Evolutionary conservation across 345 rosid species (phyloP), one percentile per base, ranked within the genome.

Genomic region (Eucalyptus tenuipes): DNA sequence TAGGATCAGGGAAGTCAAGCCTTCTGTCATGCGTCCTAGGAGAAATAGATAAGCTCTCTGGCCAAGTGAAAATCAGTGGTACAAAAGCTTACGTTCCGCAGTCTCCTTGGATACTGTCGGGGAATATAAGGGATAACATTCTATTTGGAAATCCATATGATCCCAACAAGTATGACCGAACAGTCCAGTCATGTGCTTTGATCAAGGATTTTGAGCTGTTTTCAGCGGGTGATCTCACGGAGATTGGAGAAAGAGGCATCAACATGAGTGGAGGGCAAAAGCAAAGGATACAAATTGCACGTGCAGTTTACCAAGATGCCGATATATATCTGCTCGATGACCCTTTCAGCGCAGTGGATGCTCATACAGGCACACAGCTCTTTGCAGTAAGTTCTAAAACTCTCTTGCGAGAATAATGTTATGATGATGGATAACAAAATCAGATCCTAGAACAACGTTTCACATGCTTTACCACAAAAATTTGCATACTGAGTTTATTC

Each of bases 251-350:
- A 90, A 94, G 99, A 92, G 99, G 99, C 48, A 96, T 97, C 55
- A 97, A 97, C 90, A 95, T 97, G 99, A 97, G 99, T 89, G 99
- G 99, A 44, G 99, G 99, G 90, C 99, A 97, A 90, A 97, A 97
- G 89, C 99, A 97, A 90, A 93, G 99, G 92, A 96, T 97, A 90
- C 99, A 97, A 87, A 94, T 97, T 91, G 98, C 99, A 84, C 96
- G 98, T 31, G 99, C 99, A 29, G 96, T 95, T 90, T 97, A 97
- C 91, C 97, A 97, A 86, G 95, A 97, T 89, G 98, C 99, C 61
- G 99, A 97, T 86, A 95, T 97, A 49, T 97, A 96, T 93, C 91
- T 97, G 29, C 95, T 97, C 3, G 99, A 97, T 90, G 99, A 97
- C 86, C 99, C 99, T 85, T 97, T 97, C 94, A 97, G 99, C 61